Percentiles rank a stretch among this genome's conserved stretches.
phyloP scores from a whole-genome alignment of 371 early-diverging fungal species.

The Haplosporangium sp. region DNA sequence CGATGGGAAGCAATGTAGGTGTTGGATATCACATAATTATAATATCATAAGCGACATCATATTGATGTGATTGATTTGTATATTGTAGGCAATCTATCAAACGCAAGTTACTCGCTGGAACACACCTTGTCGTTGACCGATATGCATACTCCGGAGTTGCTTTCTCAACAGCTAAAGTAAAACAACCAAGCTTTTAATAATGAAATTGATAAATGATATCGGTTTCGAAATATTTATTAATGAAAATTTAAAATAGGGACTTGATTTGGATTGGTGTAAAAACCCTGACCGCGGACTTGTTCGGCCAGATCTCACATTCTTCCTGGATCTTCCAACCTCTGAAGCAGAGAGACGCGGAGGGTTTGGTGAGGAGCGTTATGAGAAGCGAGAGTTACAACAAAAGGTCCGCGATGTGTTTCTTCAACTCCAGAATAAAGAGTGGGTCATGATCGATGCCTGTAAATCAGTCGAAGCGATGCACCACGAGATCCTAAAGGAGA shows the following conservation, averaged over 20 bases:
- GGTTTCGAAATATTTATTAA: too few relatives aligned
- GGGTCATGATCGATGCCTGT: constrained; percentile 68
- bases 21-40: not conserved
- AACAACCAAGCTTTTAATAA: not conserved
- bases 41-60: not conserved
- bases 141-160: constrained; percentile 98
- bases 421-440: constrained; percentile 65
- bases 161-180: constrained; percentile 91
- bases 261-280: constrained; percentile 92
- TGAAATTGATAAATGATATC: too few relatives aligned
- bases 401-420: constrained; percentile 77
- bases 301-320: constrained; percentile 91
- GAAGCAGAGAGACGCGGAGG: constrained; percentile 84
- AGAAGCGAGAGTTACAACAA: constrained; percentile 88
- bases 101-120: constrained; percentile 70
- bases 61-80: not conserved
- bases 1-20: constrained; percentile 73
- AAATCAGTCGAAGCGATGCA: constrained; percentile 56
- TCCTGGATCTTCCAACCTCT: constrained; percentile 87
- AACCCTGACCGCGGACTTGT: constrained; percentile 89
- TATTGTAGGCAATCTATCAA: constrained; percentile 65
- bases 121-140: constrained; percentile 92
- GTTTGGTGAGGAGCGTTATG: constrained; percentile 97
- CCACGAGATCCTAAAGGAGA: constrained; percentile 46
- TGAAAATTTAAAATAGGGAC: constrained; percentile 61